Evolutionary conservation across 805 yeast species (phyloP), one percentile per base, ranked within the genome.

Genomic region (Wickerhamomyces tratensis): DNA sequence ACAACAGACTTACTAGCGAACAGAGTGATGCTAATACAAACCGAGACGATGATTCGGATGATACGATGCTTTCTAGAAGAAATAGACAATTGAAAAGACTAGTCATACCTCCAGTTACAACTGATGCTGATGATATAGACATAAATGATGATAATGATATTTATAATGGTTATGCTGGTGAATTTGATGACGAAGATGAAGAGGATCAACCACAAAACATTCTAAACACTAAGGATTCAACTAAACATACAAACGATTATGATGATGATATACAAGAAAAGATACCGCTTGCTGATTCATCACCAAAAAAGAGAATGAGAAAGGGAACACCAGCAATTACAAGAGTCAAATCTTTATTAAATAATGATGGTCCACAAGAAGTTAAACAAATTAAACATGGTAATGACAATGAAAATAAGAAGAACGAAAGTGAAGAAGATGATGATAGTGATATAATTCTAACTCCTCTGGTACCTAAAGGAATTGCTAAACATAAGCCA

Each of bases 251-350:
- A 20, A 20, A 20, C 20, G 20, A 20, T 15, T 38, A 38, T 36
- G 41, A 42, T 13, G 25, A 37, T 6, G 13, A 38, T 38, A 9
- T 13, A 15, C 37, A 13, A 25, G 29, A 35, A 33, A 30, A 20
- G 33, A 41, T 52, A 3, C 57, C 57, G 1, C 30, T 53, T 20
- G 46, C 47, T 25, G 56, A 49, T 34, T 31, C 34, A 31, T 46
- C 53, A 3, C 50, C 54, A 4, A 53, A 43, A 37, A 42, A 46
- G 10, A 41, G 43, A n/a, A 38, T 54, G 43, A 43, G 57, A 15
- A 48, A 47, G 29, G 59, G 59, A 6, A 54, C 59, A 1, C 59
- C 59, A 2, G 44, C 42, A 30, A 29, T 14, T 8, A 36, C 35
- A 34, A 43, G 38, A 35, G 42, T 42, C 11, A 38, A 39, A 35